A percentile compares a stretch with the other conserved stretches of the same genome.
phyloP scores from a whole-genome alignment of 352 stramenopile genomes.

The Globisporangium viniferum region DNA sequence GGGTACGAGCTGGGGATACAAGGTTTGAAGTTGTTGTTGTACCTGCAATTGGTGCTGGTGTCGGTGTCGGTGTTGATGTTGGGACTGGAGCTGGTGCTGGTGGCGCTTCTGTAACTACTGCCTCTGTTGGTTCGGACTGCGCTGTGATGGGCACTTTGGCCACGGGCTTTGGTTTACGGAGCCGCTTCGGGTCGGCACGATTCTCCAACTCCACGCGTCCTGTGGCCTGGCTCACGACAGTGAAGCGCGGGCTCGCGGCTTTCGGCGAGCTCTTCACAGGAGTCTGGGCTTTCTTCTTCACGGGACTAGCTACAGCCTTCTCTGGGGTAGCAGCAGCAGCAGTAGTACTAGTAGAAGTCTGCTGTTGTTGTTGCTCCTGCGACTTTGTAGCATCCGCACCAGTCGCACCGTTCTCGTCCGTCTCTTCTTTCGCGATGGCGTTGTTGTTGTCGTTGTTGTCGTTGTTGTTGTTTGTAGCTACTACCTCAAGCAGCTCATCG shows the following conservation, averaged over 20 bases:
- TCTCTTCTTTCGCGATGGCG: neutral
- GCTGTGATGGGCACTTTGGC: neutral
- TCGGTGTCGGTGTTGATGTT: neutral
- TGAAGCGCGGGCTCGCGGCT: constrained; percentile 7
- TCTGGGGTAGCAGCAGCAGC: neutral
- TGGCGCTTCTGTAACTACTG: neutral
- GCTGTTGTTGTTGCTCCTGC: neutral
- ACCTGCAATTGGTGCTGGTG: neutral
- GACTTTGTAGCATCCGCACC: neutral
- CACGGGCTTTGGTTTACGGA: neutral
- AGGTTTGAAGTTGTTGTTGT: neutral
- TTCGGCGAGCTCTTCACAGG: neutral
- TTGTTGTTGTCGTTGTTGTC: neutral
- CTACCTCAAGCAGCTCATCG: constrained; percentile 12
- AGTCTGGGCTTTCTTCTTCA: neutral
- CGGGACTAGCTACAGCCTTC: neutral
- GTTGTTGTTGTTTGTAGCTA: neutral
- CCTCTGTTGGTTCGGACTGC: neutral
- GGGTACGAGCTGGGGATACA: neutral
- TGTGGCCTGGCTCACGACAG: constrained; percentile 15
- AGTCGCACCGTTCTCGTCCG: neutral
- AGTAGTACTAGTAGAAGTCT: neutral
- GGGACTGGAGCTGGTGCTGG: neutral
- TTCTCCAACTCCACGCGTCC: constrained; percentile 18
- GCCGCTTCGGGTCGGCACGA: constrained; percentile 3